These are phyloP conservation scores for Diaporthe longicolla DNA, from an alignment of 2,329 filamentous ascomycete genomes.

Conservation along the genomic window DNA sequence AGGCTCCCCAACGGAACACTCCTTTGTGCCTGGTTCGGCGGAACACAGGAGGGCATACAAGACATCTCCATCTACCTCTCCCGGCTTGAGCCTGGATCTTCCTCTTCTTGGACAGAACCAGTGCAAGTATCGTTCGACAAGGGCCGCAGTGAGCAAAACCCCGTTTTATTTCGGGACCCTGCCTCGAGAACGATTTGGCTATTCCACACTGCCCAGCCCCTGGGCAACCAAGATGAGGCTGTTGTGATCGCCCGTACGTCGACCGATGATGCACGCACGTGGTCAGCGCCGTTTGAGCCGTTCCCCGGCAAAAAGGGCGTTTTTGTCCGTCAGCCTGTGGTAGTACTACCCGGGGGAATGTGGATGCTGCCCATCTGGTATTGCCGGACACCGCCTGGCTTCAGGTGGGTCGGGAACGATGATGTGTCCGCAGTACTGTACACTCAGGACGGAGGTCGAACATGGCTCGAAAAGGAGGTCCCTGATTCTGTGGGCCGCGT, in stretches of 20 bases:
- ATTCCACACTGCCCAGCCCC: slow-evolving; percentile 60
- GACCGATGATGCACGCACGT: slow-evolving; percentile 53
- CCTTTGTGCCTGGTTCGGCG: slow-evolving; percentile 61
- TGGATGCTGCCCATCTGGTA: slow-evolving; percentile 61
- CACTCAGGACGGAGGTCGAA: slow-evolving; percentile 54
- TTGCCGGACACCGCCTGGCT: slow-evolving; percentile 56
- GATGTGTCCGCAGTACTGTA: slow-evolving; percentile 58
- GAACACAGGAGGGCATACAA: slow-evolving; percentile 59
- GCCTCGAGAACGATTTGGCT: slow-evolving; percentile 53
- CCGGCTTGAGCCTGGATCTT: slow-evolving; percentile 50
- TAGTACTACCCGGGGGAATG: slow-evolving; percentile 53
- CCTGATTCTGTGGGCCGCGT: slow-evolving; percentile 56
- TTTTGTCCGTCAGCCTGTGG: slow-evolving; percentile 59
- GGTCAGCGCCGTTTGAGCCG: slow-evolving; percentile 52
- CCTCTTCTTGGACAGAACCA: slow-evolving; percentile 51
- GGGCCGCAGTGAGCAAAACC: slow-evolving; percentile 61
- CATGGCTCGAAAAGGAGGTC: slow-evolving; percentile 56
- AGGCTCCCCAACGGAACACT: slow-evolving; percentile 56
- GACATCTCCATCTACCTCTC: slow-evolving; percentile 61
- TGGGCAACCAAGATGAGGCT: slow-evolving; percentile 59
- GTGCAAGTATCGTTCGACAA: slow-evolving; percentile 55
- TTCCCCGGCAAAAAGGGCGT: slow-evolving; percentile 53
- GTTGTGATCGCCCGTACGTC: slow-evolving; percentile 56
- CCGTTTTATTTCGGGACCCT: slow-evolving; percentile 54
- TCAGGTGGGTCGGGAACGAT: slow-evolving; percentile 60